Percentiles rank a stretch among this genome's conserved stretches.
phyloP scores from a whole-genome alignment of 2,329 filamentous ascomycete genomes.

The Neofusicoccum sp. region DNA sequence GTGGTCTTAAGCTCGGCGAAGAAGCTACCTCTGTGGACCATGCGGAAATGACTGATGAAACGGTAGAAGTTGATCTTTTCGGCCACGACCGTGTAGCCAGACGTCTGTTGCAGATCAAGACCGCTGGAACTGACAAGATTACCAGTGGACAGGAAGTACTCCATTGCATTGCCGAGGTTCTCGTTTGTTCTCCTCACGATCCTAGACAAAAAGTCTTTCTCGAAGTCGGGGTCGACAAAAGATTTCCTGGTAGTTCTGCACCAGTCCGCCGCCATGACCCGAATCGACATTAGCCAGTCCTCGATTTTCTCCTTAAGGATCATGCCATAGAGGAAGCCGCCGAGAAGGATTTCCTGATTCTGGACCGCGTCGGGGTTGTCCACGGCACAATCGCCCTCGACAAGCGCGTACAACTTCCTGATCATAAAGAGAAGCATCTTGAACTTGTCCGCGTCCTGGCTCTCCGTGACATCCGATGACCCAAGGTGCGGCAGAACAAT shows the following conservation, averaged over 20 bases:
- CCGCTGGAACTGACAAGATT: conserved; percentile 90
- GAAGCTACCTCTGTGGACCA: conserved; percentile 98
- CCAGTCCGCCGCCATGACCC: conserved; percentile 55
- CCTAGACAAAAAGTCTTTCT: conserved; percentile 72
- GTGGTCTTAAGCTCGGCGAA: conserved; percentile 98
- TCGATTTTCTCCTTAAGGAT: conserved; percentile 93
- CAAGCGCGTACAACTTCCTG: conserved; percentile 88
- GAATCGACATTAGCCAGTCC: conserved; percentile 74
- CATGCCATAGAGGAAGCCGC: conserved; percentile 91
- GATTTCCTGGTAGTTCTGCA: conserved; percentile 50
- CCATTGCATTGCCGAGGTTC: conserved; percentile 79
- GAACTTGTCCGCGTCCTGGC: conserved; percentile 89
- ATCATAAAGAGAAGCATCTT: conserved; percentile 94
- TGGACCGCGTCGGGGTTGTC: conserved; percentile 97
- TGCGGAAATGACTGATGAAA: conserved; percentile 98
- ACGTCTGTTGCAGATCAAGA: conserved; percentile 89
- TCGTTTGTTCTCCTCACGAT: conserved; percentile 82
- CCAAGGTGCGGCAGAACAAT: conserved; percentile 91
- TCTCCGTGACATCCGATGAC: conserved; percentile 76
- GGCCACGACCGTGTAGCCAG: conserved; percentile 92
- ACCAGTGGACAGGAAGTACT: conserved; percentile 95
- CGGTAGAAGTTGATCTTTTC: conserved; percentile 99
- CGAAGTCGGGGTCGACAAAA: conserved; percentile 76
- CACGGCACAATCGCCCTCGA: conserved; percentile 85
- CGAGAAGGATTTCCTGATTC: conserved; percentile 91